Base-by-base conservation (phyloP, 345 rosid genomes). In the Hibiscus mutabilis region DNA sequence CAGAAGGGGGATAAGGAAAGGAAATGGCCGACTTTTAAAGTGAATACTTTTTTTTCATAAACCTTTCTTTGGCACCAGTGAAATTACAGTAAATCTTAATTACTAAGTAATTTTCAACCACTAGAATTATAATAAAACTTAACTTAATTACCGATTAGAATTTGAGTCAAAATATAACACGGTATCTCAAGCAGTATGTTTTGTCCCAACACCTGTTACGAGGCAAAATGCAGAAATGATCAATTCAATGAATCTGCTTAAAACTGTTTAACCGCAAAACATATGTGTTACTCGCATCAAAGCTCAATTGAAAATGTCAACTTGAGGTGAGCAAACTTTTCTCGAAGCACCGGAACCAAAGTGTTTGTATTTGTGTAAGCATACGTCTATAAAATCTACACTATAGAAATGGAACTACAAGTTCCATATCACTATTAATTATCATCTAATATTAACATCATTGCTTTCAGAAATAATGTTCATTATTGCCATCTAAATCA, bases 171-270 rank as follows among this genome's bases (percentile, higher is more conserved):
- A n/a, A n/a, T n/a, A n/a, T n/a, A n/a, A n/a, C n/a, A n/a, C n/a
- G n/a, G n/a, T n/a, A n/a, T n/a, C 68, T 75, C 78, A 29, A 80
- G 84, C 98, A 95, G 80, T 92, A 95, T 62, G 99, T 92, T 87
- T 95, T 95, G 80, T 95, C 99, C 99, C 98, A 95, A 71, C 98
- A 86, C 94, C 99, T 95, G 81, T 59, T 16, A 57, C 66, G 74
- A 25, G 60, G 12, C n/a, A 72, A 60, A 69, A 74, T 58, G 47
- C n/a, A 73, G 22, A 60, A 47, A 73, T 22, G 22, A 33, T 31
- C 42, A 52, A 62, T 60, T 57, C 47, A 44, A 25, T 29, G 57
- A 47, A 71, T 22, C 67, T 14, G 7, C 13, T 47, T 60, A 58
- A 74, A 56, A 14, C 29, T 62, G 44, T 61, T 57, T 29, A 66